These are phyloP conservation scores for Metschnikowia matae DNA, from an alignment of 805 yeast species.

Conservation along the genomic window DNA sequence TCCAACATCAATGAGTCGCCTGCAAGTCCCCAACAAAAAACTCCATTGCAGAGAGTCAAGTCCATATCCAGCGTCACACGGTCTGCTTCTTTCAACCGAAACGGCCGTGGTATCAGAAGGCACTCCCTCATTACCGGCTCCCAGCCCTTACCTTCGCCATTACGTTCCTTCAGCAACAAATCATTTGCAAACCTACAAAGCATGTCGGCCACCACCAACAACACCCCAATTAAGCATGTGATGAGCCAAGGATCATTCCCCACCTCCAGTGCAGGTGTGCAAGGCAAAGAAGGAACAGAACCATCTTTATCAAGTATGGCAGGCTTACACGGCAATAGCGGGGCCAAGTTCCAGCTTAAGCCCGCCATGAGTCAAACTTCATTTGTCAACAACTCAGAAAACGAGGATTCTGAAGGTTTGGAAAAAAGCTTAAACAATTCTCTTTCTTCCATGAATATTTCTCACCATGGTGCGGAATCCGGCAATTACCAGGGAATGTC, in stretches of 20 bases:
- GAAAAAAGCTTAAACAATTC: conserved; percentile 34
- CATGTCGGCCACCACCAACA: conserved; percentile 35
- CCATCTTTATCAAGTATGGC: conserved; percentile 1
- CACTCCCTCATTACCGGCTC: conserved; percentile 83
- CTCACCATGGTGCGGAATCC: conserved; percentile 21
- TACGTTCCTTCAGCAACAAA: conserved; percentile 50
- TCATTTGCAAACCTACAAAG: conserved; percentile 34
- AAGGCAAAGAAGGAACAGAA: background rate
- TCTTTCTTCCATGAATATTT: conserved; percentile 41
- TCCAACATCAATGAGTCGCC: conserved; percentile 5
- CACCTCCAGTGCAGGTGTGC: background rate
- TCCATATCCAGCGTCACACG: conserved; percentile 15
- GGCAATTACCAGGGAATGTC: conserved; percentile 8
- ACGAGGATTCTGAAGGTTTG: conserved; percentile 14
- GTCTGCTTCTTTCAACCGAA: conserved; percentile 39
- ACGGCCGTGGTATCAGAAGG: conserved; percentile 57
- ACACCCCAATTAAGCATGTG: conserved; percentile 33
- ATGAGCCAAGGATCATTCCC: conserved; percentile 19
- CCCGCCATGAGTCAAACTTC: conserved; percentile 11
- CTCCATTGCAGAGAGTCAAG: conserved; percentile 15
- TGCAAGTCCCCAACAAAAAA: conserved; percentile 7
- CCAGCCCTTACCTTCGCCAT: conserved; percentile 88
- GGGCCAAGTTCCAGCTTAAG: conserved; percentile 4
- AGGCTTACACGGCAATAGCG: background rate
- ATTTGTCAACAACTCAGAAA: conserved; percentile 15